phyloP scores from a whole-genome alignment of 352 stramenopile genomes.

The Phytophthora ramorum region DNA sequence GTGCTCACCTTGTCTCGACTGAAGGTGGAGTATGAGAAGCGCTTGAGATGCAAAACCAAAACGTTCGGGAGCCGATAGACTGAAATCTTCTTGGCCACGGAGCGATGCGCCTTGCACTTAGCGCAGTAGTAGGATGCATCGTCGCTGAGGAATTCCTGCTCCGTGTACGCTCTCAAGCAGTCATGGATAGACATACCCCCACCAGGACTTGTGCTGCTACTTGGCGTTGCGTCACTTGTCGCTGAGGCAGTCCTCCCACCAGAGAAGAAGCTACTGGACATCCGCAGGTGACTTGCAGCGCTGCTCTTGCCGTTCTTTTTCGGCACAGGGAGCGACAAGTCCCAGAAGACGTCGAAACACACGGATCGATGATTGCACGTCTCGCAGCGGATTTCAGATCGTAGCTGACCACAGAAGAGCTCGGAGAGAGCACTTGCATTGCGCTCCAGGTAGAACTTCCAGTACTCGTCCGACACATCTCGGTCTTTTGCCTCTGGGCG shows the following conservation, averaged over 20 bases:
- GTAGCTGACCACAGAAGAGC: conserved; percentile 84
- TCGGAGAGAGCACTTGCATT: conserved; percentile 78
- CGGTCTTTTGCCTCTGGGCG: conserved; percentile 54
- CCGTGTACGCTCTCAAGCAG: conserved; percentile 77
- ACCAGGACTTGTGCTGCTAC: not conserved
- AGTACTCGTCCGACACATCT: conserved; percentile 85
- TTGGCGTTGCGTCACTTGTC: conserved; percentile 16
- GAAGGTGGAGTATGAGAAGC: conserved; percentile 85
- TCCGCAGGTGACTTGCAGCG: conserved; percentile 31
- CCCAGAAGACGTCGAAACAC: conserved; percentile 90
- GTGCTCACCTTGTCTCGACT: conserved; percentile 83
- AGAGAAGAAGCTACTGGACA: conserved; percentile 51
- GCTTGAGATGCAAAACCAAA: conserved; percentile 91
- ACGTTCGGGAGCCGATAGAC: conserved; percentile 82
- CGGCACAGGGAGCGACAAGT: conserved; percentile 74
- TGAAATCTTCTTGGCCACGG: conserved; percentile 78
- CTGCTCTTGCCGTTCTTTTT: conserved; percentile 65
- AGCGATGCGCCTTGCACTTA: conserved; percentile 77
- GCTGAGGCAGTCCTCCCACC: conserved; percentile 21
- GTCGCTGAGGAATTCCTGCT: conserved; percentile 69
- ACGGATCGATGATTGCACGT: conserved; percentile 76
- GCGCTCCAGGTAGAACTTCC: conserved; percentile 80
- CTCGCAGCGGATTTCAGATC: conserved; percentile 78
- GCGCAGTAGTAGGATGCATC: conserved; percentile 76
- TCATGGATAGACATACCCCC: conserved; percentile 62